Evolutionary conservation across 2,329 filamentous ascomycete genomes (phyloP), one percentile per base, ranked within the genome.

Genomic region (Onygenales sp.): DNA sequence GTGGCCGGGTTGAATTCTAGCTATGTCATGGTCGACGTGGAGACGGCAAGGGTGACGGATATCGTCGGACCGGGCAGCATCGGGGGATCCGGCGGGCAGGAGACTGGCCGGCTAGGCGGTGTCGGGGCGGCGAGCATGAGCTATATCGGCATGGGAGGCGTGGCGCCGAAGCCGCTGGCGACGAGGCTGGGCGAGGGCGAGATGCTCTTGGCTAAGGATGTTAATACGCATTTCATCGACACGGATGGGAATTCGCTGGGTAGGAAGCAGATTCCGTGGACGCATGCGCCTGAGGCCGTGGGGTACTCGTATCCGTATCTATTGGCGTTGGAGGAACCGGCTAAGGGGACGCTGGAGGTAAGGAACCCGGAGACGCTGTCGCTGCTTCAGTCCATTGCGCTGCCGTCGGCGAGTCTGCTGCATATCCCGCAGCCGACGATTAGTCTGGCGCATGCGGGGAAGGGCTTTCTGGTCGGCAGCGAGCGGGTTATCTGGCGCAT

Each of bases 261-360:
- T 44, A 88, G 88, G 69, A 79, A 86, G 52, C 91, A 97, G 66
- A 84, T 98, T n/a, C 90, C 90, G 1, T 98, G 93, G 93, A 81
- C 84, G 42, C 77, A 82, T 36, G 88, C 92, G 1, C 94, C 93
- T 1, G 91, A 96, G 62, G 86, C 86, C 53, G 85, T 98, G 55
- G 93, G 92, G 21, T 98, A 96, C 68, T 96, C 91, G 21, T 98
- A 98, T 67, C 93, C 93, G 0, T 98, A 96, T 66, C 84, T 98
- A 52, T 76, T 98, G 48, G 88, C 90, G 8, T 74, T 98, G 11
- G 90, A 95, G 65, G 77, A 89, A 6, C 83, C 89, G 0, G 79
- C 87, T 1, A 95, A 93, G 68, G 90, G 92, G 2, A 83, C 82
- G 0, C 74, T 98, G 9, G 93, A 98, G 70, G 86, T 98, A 39